Evolutionary conservation across 768 basidiomycete genomes (phyloP), one percentile per base, ranked within the genome.

Genomic region (Lentinula aciculospora): DNA sequence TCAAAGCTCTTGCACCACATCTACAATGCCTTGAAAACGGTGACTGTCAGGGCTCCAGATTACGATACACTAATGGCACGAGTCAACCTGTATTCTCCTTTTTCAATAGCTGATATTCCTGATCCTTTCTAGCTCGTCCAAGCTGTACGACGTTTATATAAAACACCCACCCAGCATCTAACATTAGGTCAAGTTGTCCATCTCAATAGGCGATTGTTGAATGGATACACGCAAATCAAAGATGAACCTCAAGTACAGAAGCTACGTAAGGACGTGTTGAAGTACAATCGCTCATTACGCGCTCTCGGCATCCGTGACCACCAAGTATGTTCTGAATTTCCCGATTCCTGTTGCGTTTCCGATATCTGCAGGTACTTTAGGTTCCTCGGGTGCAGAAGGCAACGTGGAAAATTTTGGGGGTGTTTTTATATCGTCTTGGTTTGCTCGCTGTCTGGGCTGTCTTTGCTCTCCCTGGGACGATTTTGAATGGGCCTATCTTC

Each of bases 1-100:
- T 79, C 85, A 21, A 89, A 89, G 65, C 83, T 98, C 62, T 76
- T 99, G 62, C 88, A 98, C 62, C 74, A 96, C 55, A 87, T 96
- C 53, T 96, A 95, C 65, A 90, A 97, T 65, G 89, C 83, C 21
- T 74, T 99, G 64, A 95, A 98, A 74, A 95, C 94, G 0, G 97
- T 99, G 40, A 99, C 97, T 0, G 82, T 98, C 57, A 80, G 95
- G 58, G 92, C 94, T n/a, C 94, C 96, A 1, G 97, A 99, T 70
- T 98, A 92, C 69, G 97, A 99, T 63, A 98, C 96, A 1, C 78
- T 99, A 51, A 97, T 98, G 94, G 96, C 92, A 62, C 54, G 82
- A 68, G 15, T 10, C 53, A 8, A 39, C 17, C 15, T 34, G 28
- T 25, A 53, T 21, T 39, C 55, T 44, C 23, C 39, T 13, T 23